Conservation (phyloP, 306 rosid species). For the Medicago arabica region DNA sequence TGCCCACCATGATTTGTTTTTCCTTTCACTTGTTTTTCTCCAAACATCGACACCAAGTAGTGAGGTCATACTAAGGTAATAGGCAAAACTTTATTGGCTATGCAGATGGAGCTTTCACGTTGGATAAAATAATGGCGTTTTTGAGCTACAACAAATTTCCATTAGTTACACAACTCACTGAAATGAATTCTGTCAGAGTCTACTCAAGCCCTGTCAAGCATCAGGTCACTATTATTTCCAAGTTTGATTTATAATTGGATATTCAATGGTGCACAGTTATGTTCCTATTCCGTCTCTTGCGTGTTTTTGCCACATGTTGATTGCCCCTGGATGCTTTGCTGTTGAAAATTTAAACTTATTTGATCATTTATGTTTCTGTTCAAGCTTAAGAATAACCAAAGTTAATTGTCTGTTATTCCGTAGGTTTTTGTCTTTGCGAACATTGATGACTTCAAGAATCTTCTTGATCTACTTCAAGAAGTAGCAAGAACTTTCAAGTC, state of each 20-base stretch:
- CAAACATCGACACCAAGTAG: slow-evolving; percentile 11
- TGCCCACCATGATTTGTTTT: slow-evolving; percentile 9
- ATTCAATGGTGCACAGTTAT: slow-evolving; percentile 20
- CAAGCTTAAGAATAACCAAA: slow-evolving; percentile 13
- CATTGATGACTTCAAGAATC: slow-evolving; percentile 58
- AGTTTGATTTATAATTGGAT: slow-evolving; percentile 28
- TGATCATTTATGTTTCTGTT: slow-evolving; percentile 27
- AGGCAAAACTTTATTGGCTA: slow-evolving; percentile 36
- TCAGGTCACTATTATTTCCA: slow-evolving; percentile 64
- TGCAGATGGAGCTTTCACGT: slow-evolving; percentile 77
- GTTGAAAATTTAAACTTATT: slow-evolving; percentile 22
- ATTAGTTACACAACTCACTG: slow-evolving; percentile 76
- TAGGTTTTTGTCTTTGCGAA: slow-evolving; percentile 80
- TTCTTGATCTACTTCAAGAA: slow-evolving; percentile 69
- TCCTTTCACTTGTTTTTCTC: slow-evolving; percentile 18
- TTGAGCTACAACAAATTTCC: slow-evolving; percentile 84
- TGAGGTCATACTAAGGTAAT: slow-evolving; percentile 30
- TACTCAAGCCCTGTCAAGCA: slow-evolving; percentile 81
- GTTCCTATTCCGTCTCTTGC: slow-evolving; percentile 9
- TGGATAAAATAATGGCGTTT: slow-evolving; percentile 67
- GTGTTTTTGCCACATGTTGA: background rate
- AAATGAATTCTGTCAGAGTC: slow-evolving; percentile 70
- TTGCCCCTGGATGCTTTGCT: background rate
- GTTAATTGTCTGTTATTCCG: slow-evolving; percentile 34
- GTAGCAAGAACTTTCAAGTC: slow-evolving; percentile 84